Percentiles rank a stretch among this genome's conserved stretches.
These are phyloP conservation scores for Cercospora berteroae DNA, from an alignment of 2,329 filamentous ascomycete genomes.

Conservation along the genomic window DNA sequence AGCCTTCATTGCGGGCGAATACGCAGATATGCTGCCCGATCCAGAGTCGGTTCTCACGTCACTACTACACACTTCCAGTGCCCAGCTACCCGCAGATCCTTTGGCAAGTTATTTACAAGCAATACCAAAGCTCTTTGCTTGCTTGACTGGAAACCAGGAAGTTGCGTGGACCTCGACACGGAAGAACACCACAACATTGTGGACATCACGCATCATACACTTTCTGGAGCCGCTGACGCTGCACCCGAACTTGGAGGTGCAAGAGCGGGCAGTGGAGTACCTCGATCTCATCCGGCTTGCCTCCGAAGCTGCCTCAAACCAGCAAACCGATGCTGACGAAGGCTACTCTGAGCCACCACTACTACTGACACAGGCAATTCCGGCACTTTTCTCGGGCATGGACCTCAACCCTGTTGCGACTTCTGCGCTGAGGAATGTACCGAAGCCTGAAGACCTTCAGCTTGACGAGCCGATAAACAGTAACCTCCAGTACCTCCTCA, in stretches of 20 bases:
- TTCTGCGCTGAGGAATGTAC: slow-evolving; percentile 82
- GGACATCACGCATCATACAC: slow-evolving; percentile 78
- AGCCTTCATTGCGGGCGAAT: slow-evolving; percentile 88
- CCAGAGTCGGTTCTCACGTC: slow-evolving; percentile 71
- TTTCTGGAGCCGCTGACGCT: slow-evolving; percentile 74
- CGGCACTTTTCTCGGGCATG: slow-evolving; percentile 78
- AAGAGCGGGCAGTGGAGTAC: slow-evolving; percentile 91
- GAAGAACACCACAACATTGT: slow-evolving; percentile 70
- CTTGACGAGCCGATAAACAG: slow-evolving; percentile 79
- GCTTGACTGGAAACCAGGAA: slow-evolving; percentile 64
- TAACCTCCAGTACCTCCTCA: slow-evolving; percentile 66
- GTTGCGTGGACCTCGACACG: slow-evolving; percentile 69
- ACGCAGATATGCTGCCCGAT: slow-evolving; percentile 66
- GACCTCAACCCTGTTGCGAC: slow-evolving; percentile 88
- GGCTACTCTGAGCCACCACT: slow-evolving; percentile 75
- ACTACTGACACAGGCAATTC: slow-evolving; percentile 85
- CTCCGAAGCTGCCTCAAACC: slow-evolving; percentile 72
- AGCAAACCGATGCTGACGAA: slow-evolving; percentile 56
- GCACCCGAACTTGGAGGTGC: slow-evolving; percentile 88
- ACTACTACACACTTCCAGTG: slow-evolving; percentile 66
- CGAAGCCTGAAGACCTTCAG: slow-evolving; percentile 71
- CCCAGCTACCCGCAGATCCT: slow-evolving; percentile 59
- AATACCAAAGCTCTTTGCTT: slow-evolving; percentile 77
- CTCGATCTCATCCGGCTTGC: slow-evolving; percentile 84
- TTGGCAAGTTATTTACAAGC: slow-evolving; percentile 82